Base-by-base conservation (phyloP, 2,329 filamentous ascomycete species). In the Pseudopithomyces chartarum region DNA sequence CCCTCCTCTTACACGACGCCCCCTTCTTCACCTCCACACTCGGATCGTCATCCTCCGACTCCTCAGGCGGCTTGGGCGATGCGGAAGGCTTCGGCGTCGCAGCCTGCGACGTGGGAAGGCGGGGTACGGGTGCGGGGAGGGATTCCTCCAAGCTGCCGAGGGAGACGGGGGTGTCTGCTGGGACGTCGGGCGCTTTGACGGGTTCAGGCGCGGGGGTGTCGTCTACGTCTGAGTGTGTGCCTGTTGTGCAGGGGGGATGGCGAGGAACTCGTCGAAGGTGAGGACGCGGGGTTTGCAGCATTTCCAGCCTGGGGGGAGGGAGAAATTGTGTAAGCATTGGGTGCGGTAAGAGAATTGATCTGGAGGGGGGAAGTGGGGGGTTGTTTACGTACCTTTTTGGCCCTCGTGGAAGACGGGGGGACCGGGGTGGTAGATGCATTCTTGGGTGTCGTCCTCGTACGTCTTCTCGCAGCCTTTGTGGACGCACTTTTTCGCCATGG, bases 221-320 rank as follows among this genome's bases (percentile, higher is more conserved):
- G 63, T 97, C 94, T 60, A 95, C 90, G 12, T 91, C 92, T 57
- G 91, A 95, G 81, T 99, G 95, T 69, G 89, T 93, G 70, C 95
- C 95, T 12, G 88, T 90, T 23, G 95, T 97, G 83, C 95, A 99
- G 36, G 95, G 94, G 90, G 82, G 68, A 99, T 98, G 58, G 83
- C 78, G 77, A 99, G 91, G 82, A 99, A 99, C 80, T 99, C 95
- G 79, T 99, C 95, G 75, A 99, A 99, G 57, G 92, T 97, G 68
- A 99, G 83, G 68, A 98, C 92, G 71, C 95, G 90, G 55, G 93
- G 90, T 80, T 97, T 98, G 85, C 95, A 99, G 82, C 95, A 99
- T 81, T 96, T 96, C 94, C 95, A 98, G 73, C 95, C 94, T 97
- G 70, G 19, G 20, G n/a, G 19, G 20, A 23, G n/a, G 20, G 22